These are phyloP conservation scores for Penicillium sclerotiorum DNA, from an alignment of 2,329 filamentous ascomycete species.

Conservation along the genomic window DNA sequence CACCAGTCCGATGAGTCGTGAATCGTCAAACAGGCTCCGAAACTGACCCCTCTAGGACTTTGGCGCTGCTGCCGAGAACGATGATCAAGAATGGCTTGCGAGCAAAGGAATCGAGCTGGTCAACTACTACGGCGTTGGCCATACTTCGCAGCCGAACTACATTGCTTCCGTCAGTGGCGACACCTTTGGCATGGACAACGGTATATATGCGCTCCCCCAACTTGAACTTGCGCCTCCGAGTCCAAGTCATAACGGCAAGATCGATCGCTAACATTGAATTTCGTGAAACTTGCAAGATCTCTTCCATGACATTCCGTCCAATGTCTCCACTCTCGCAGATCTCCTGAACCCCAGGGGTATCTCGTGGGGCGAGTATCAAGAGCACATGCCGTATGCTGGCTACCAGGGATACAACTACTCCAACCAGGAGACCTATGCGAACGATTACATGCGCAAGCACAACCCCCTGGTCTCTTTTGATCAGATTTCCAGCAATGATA, in stretches of 20 bases:
- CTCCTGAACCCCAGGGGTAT: conserved; percentile 67
- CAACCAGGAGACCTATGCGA: conserved; percentile 66
- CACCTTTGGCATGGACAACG: conserved; percentile 72
- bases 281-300: conserved; percentile 52
- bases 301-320: conserved; percentile 60
- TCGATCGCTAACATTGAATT: not conserved
- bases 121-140: conserved; percentile 65
- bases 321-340: conserved; percentile 70
- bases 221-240: too few relatives aligned
- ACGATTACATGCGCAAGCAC: conserved; percentile 84
- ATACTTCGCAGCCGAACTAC: conserved; percentile 80
- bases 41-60: conserved; percentile 49
- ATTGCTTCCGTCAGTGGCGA: conserved; percentile 69
- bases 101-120: conserved; percentile 61
- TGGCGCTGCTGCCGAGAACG: conserved; percentile 65
- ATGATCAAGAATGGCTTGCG: conserved; percentile 33
- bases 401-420: conserved; percentile 67
- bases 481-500: conserved; percentile 59
- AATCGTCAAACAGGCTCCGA: too few relatives aligned
- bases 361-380: conserved; percentile 73
- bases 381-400: conserved; percentile 75
- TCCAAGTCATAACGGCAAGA: not conserved
- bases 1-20: too few relatives aligned
- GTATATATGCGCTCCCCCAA: not conserved
- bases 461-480: conserved; percentile 69